phyloP scores from a whole-genome alignment of 306 rosid genomes.

The Phaseolus lunatus region DNA sequence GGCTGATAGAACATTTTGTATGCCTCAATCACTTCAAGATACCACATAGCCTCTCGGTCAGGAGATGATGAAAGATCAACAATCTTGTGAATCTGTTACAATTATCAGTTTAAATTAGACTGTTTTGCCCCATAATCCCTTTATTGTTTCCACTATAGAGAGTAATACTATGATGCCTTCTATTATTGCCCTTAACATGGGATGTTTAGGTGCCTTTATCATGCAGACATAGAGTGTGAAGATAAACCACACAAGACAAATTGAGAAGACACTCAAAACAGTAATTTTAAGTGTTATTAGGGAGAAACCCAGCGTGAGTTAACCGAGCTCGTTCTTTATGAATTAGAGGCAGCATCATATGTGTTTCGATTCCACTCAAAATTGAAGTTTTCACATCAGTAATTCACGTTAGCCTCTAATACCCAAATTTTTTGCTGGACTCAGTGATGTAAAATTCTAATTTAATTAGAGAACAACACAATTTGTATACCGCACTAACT shows the following conservation, averaged over 20 bases:
- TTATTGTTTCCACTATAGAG: neutral
- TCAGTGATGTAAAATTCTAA: neutral
- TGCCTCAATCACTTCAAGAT: slow-evolving; percentile 92
- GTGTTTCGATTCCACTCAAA: neutral
- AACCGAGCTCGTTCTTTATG: too few species aligned
- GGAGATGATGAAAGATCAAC: slow-evolving; percentile 84
- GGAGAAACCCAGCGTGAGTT: neutral
- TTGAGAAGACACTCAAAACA: neutral
- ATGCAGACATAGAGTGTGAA: neutral
- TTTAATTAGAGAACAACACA: neutral
- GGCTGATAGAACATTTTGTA: slow-evolving; percentile 77
- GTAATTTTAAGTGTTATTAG: neutral
- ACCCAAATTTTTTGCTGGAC: neutral
- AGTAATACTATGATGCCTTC: slow-evolving; percentile 22
- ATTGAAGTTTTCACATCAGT: neutral
- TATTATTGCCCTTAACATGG: neutral
- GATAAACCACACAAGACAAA: neutral
- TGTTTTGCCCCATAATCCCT: slow-evolving; percentile 13
- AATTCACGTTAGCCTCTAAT: neutral
- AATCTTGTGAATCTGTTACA: slow-evolving; percentile 82
- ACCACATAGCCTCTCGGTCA: slow-evolving; percentile 91
- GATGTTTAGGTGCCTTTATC: neutral
- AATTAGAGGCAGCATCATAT: too few species aligned
- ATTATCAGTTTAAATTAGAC: slow-evolving; percentile 2
- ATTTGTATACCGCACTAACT: neutral